phyloP scores from a whole-genome alignment of 2,329 filamentous ascomycete genomes.

The Lasiodiplodia gonubiensis region DNA sequence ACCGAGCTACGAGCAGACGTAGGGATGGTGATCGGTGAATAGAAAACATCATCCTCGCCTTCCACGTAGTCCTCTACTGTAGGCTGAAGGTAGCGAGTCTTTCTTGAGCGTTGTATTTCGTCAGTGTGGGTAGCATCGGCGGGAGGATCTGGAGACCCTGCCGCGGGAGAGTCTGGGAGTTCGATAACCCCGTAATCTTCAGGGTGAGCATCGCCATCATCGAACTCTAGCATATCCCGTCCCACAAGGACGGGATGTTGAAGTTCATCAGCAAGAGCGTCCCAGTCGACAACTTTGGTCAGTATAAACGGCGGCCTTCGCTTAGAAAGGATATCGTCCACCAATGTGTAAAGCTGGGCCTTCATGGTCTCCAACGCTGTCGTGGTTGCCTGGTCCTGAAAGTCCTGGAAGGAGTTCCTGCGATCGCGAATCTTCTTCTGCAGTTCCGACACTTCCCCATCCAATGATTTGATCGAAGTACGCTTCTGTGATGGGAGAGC shows the following conservation, averaged over 20 bases:
- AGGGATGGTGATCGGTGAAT: background rate
- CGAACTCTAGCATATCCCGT: background rate
- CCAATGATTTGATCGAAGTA: background rate
- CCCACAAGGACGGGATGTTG: background rate
- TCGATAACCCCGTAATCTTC: background rate
- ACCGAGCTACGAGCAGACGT: background rate
- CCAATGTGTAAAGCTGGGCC: slow-evolving; percentile 1
- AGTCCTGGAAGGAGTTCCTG: background rate
- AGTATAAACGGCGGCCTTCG: slow-evolving; percentile 1
- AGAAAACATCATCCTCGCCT: background rate
- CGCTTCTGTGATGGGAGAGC: background rate
- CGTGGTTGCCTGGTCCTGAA: background rate
- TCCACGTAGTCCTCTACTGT: slow-evolving; percentile 15
- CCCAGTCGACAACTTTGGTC: slow-evolving; percentile 21
- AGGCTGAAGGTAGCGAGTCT: background rate
- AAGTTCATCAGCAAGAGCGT: slow-evolving; percentile 18
- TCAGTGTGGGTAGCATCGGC: background rate
- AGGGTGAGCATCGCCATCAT: background rate
- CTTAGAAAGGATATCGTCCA: slow-evolving; percentile 8
- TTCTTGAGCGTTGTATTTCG: background rate
- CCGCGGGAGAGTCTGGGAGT: background rate
- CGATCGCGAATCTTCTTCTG: slow-evolving; percentile 5
- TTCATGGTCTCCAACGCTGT: slow-evolving; percentile 10
- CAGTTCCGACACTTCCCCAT: background rate
- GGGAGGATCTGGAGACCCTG: background rate